Conservation (phyloP, 805 yeast species). For the Torulaspora gathmanii region DNA sequence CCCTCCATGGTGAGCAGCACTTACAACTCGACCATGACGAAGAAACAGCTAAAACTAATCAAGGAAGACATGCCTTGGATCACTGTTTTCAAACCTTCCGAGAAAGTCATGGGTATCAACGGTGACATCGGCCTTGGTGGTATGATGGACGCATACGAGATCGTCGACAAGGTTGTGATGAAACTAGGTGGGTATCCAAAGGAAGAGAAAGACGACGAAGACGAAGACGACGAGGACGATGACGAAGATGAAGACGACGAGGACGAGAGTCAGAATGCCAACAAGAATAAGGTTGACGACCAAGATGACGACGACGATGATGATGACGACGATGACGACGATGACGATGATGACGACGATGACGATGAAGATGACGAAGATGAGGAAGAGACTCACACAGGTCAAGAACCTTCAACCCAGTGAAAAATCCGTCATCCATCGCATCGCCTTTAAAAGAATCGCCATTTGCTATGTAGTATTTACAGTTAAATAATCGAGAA, state of each 20-base stretch:
- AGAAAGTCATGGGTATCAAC: conserved; percentile 84
- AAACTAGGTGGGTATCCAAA: conserved; percentile 62
- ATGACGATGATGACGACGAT: conserved; percentile 40
- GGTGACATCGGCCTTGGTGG: conserved; percentile 99
- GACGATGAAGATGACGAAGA: conserved; percentile 41
- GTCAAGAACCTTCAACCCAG: not conserved
- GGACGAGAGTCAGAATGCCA: conserved; percentile 28
- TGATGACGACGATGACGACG: conserved; percentile 47
- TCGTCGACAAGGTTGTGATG: conserved; percentile 77
- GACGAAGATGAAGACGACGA: conserved; percentile 36
- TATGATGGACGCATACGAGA: conserved; percentile 96
- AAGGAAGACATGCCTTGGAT: conserved; percentile 94
- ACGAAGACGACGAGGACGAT: conserved; percentile 42
- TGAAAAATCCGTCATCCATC: not conserved
- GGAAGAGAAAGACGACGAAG: conserved; percentile 47
- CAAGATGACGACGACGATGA: conserved; percentile 40
- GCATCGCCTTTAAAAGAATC: not conserved
- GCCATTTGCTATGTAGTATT: conserved; percentile 6
- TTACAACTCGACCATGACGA: conserved; percentile 83
- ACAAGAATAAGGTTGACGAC: conserved; percentile 45
- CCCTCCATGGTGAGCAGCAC: conserved; percentile 96
- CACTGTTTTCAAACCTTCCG: conserved; percentile 89
- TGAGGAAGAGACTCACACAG: conserved; percentile 27
- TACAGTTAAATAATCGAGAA: not conserved
- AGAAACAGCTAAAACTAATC: conserved; percentile 69